phyloP scores from a whole-genome alignment of 345 rosid genomes.

The Lumnitzera racemosa region DNA sequence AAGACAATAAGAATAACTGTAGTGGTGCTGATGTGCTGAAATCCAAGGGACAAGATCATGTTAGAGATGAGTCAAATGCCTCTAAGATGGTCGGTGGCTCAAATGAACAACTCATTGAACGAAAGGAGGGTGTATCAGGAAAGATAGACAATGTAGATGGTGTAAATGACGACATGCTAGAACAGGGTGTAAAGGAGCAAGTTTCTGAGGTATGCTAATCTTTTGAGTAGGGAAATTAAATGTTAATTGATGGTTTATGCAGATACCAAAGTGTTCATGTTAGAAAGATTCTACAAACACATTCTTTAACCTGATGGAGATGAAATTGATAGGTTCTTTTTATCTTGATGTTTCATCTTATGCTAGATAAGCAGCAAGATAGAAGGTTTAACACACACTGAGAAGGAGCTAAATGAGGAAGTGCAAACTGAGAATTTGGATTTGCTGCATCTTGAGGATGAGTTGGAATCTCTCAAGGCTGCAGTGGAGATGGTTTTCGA shows the following conservation, averaged over 20 bases:
- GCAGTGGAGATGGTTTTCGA: constrained; percentile 53
- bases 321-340: neutral
- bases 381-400: constrained; percentile 24
- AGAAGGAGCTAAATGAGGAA: constrained; percentile 29
- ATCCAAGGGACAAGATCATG: too few species aligned
- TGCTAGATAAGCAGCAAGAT: constrained; percentile 27
- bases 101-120: constrained; percentile 13
- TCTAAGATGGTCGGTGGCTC: neutral
- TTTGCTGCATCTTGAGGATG: constrained; percentile 35
- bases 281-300: too few species aligned
- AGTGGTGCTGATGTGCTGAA: too few species aligned
- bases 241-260: neutral
- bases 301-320: neutral
- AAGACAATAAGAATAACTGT: neutral
- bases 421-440: constrained; percentile 31
- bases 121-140: constrained; percentile 6
- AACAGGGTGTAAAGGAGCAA: constrained; percentile 10
- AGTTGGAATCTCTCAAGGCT: constrained; percentile 42
- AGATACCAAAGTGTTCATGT: neutral
- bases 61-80: too few species aligned
- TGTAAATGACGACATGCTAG: constrained; percentile 12
- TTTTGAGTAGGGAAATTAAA: constrained; percentile 1
- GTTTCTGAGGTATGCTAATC: constrained; percentile 34
- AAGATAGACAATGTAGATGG: constrained; percentile 11
- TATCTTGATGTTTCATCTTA: constrained; percentile 12